Conservation (phyloP, 208 protist genomes). For the Crithidia expoeki region DNA sequence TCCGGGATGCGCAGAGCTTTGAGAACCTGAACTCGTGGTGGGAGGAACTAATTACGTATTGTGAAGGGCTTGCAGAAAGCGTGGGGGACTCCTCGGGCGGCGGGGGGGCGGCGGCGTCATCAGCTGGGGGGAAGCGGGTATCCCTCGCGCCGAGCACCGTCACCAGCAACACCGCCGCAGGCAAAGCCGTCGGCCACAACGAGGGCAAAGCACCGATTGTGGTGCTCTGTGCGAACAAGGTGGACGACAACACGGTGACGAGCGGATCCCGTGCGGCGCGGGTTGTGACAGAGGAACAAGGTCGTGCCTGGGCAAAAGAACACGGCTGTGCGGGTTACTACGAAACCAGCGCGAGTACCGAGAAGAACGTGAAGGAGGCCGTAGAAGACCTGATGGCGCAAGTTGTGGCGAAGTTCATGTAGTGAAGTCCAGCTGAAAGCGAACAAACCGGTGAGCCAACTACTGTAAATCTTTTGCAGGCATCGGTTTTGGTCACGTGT, state of each 20-base stretch:
- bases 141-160: conserved; percentile 19
- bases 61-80: conserved; percentile 12
- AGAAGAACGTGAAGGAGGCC: conserved; percentile 47
- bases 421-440: conserved; percentile 3
- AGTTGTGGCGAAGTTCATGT: conserved; percentile 67
- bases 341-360: conserved; percentile 74
- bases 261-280: conserved; percentile 25
- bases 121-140: conserved; percentile 18
- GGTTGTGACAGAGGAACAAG: conserved; percentile 60
- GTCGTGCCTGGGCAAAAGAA: conserved; percentile 58
- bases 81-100: neutral
- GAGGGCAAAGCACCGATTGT: conserved; percentile 39
- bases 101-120: neutral
- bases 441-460: neutral
- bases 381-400: conserved; percentile 71
- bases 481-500: no score
- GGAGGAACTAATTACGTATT: conserved; percentile 65
- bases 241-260: conserved; percentile 41
- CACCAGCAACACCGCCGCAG: conserved; percentile 48
- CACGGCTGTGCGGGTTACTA: conserved; percentile 71
- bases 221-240: conserved; percentile 76
- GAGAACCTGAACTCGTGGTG: conserved; percentile 67
- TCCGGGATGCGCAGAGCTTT: conserved; percentile 62
- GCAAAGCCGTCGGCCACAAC: conserved; percentile 44
- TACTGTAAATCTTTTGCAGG: neutral